Conservation (phyloP, 73 alveolate genomes). For the Uronychia binucleata region DNA sequence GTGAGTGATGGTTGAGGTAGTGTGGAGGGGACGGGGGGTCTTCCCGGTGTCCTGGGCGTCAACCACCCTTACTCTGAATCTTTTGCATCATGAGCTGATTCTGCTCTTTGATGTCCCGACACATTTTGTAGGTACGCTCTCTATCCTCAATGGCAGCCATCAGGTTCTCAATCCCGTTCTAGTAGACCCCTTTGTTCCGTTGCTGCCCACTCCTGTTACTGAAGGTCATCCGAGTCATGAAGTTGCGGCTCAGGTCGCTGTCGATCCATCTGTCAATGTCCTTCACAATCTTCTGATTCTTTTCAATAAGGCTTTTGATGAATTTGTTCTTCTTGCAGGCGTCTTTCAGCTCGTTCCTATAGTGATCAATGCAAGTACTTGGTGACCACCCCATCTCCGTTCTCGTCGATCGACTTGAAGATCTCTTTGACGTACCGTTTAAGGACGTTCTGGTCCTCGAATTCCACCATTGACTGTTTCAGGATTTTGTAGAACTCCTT, state of each 20-base stretch:
- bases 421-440: conserved; percentile 47
- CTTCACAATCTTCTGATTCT: conserved; percentile 35
- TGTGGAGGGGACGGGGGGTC: neutral
- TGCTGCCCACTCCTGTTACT: conserved; percentile 1
- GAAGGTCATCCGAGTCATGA: neutral
- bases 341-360: conserved; percentile 28
- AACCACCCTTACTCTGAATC: neutral
- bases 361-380: neutral
- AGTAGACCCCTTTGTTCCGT: neutral
- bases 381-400: conserved; percentile 18
- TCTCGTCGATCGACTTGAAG: conserved; percentile 23
- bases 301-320: conserved; percentile 39
- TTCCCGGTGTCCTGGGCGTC: neutral
- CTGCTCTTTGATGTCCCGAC: neutral
- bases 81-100: neutral
- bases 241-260: conserved; percentile 50
- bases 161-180: neutral
- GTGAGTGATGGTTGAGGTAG: too few relatives aligned
- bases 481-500: conserved; percentile 45
- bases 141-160: neutral
- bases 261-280: conserved; percentile 69
- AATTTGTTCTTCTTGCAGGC: conserved; percentile 35
- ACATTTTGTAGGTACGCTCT: neutral
- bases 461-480: conserved; percentile 23
- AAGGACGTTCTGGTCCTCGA: conserved; percentile 29